These are phyloP conservation scores for Populus euphratica DNA, from an alignment of 345 rosid genomes.

Conservation along the genomic window DNA sequence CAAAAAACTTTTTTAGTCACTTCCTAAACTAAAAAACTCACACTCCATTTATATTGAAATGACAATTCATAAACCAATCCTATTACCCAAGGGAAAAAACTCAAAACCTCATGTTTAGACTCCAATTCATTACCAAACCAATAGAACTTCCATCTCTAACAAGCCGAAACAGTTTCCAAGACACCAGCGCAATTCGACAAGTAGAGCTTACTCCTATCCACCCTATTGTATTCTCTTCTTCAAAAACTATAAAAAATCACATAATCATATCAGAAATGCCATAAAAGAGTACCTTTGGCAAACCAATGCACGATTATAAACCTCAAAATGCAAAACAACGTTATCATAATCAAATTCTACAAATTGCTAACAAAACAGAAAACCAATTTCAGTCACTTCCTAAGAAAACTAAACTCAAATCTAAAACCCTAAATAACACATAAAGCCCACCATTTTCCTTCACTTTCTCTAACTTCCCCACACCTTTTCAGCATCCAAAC, in stretches of 20 bases:
- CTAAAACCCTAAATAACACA: neutral
- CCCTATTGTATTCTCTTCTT: neutral
- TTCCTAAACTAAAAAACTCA: neutral
- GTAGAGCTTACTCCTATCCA: neutral
- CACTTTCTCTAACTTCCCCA: neutral
- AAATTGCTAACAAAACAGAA: neutral
- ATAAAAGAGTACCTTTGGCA: neutral
- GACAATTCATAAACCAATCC: no score
- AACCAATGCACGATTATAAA: neutral
- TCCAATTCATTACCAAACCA: constrained; percentile 1
- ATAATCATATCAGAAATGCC: neutral
- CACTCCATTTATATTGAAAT: neutral
- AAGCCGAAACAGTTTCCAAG: neutral
- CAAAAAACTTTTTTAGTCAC: neutral
- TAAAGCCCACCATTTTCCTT: neutral
- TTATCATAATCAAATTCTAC: neutral
- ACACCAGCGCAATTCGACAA: neutral
- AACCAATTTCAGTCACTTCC: neutral
- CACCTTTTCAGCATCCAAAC: neutral
- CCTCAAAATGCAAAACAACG: neutral
- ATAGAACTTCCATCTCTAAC: neutral
- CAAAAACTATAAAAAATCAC: neutral
- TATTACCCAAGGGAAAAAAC: no score
- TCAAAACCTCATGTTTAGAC: neutral
- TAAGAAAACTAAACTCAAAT: neutral